Percentiles rank a stretch among this genome's conserved stretches.
Evolutionary conservation across 768 basidiomycete species (phyloP).

Genomic region (Cystofilobasidium ferigula): DNA sequence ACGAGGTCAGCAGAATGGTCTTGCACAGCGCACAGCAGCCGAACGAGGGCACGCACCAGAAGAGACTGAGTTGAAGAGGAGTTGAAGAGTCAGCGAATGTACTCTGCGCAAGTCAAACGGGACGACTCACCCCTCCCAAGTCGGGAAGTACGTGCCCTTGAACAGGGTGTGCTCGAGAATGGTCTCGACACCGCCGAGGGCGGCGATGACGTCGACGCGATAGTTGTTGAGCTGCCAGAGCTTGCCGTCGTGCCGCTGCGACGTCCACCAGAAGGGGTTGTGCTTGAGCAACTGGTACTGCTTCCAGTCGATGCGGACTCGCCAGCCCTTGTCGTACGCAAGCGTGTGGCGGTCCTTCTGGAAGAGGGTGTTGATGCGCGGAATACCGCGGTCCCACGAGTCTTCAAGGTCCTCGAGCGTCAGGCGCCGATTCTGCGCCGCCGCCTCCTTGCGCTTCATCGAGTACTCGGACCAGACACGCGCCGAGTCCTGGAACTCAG

Average conservation of each 20-base stretch:
- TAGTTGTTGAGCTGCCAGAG: constrained; percentile 97
- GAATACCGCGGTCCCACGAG: constrained; percentile 56
- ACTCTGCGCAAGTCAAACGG: no score
- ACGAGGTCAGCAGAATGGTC: neutral
- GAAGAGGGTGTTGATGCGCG: constrained; percentile 96
- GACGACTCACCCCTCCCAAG: constrained; percentile 74
- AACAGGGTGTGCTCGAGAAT: constrained; percentile 94
- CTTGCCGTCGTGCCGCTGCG: constrained; percentile 90
- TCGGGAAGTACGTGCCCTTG: constrained; percentile 95
- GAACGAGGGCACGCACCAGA: constrained; percentile 49
- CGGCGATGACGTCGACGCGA: constrained; percentile 97
- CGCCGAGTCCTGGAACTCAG: constrained; percentile 93
- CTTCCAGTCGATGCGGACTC: constrained; percentile 95
- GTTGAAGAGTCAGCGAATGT: constrained; percentile 33
- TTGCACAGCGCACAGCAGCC: neutral
- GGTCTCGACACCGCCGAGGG: constrained; percentile 73
- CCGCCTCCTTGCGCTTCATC: constrained; percentile 99
- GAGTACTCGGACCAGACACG: constrained; percentile 99
- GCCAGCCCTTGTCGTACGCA: constrained; percentile 98
- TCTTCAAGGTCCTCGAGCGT: constrained; percentile 97
- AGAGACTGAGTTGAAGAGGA: no score
- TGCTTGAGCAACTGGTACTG: constrained; percentile 83
- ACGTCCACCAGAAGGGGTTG: constrained; percentile 99
- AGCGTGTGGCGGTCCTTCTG: constrained; percentile 74
- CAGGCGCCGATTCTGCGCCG: constrained; percentile 89